Base-by-base conservation (phyloP, 192 early-diverging fungal genomes). In the Chytriomyces confervae region DNA sequence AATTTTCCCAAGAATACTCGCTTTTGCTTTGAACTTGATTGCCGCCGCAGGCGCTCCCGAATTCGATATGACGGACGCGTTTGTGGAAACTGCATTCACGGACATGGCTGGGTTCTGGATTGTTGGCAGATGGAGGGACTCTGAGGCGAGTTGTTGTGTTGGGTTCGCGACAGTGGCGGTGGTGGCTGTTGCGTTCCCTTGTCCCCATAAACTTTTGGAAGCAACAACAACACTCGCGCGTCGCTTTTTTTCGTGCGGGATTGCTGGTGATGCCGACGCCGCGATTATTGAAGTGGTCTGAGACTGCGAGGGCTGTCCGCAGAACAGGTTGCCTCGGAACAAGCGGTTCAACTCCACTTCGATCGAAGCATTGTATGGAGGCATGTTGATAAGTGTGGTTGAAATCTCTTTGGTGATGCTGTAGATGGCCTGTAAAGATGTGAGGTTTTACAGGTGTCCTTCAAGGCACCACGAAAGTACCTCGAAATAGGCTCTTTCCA, bases 401-500 rank as follows among this genome's bases (percentile, higher is more conserved):
- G 79, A 66, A 16, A 84, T 62, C 2, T 86, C 84, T 50, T 81
- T 83, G 49, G 84, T 80, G 49, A 88, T 73, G 6, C 66, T 66
- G 79, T 88, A 88, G 18, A 88, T 84, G 36, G 62, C 64, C 81
- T 86, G 27, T 13, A 68, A 45, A 16, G 9, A 47, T 62, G 8
- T 62, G 2, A 11, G 50, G 44, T n/a, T 23, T 24, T 78, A 3
- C 44, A 61, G 8, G 8, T 27, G 16, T 10, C 13, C 46, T 82
- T 77, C 7, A 8, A 74, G n/a, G 0, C 62, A 65, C 18, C 36
- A 13, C 1, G 18, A 61, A 13, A 5, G 11, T 76, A 86, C 85
- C 82, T 88, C 86, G 79, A 88, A 88, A 46, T 80, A 79, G 27
- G 62, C 67, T 53, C 86, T 27, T 57, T 88, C 87, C 69, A 84